phyloP scores from a whole-genome alignment of 805 yeast genomes.

The Priceomyces melissophilus region DNA sequence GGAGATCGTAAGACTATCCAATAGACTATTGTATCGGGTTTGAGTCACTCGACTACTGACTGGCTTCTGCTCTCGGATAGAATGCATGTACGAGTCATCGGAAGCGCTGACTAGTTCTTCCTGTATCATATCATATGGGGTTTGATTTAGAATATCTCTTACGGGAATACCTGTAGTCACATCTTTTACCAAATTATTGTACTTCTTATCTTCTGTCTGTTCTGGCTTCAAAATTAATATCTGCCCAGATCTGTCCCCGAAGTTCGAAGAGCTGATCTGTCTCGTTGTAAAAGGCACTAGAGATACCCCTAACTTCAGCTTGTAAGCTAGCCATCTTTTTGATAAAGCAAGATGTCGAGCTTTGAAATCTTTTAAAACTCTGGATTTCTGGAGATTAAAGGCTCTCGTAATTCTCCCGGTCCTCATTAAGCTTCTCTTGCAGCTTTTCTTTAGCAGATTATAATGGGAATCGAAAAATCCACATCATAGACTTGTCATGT shows the following conservation, averaged over 20 bases:
- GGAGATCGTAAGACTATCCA: conserved; percentile 7
- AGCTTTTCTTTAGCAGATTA: background rate
- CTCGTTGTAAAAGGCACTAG: too few species aligned
- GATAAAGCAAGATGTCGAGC: too few species aligned
- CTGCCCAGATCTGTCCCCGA: conserved; percentile 3
- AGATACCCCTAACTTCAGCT: too few species aligned
- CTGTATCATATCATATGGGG: conserved; percentile 1
- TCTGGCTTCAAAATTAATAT: conserved; percentile 17
- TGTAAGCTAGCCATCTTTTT: too few species aligned
- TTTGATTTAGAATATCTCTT: too few species aligned
- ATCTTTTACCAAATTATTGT: conserved; percentile 11
- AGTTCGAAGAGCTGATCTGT: too few species aligned
- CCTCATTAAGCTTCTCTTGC: background rate
- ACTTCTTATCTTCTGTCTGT: conserved; percentile 14
- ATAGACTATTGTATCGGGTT: conserved; percentile 7
- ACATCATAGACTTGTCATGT: background rate
- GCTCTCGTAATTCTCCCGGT: background rate
- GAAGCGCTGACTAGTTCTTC: conserved; percentile 3
- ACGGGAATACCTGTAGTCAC: conserved; percentile 4
- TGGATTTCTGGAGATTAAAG: too few species aligned
- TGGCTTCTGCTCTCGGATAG: conserved; percentile 12
- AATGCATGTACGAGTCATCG: conserved; percentile 1
- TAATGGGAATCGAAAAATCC: background rate
- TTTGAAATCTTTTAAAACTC: too few species aligned
- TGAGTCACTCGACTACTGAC: conserved; percentile 5